Conservation (phyloP, 352 stramenopile genomes). For the Globisporangium rhizosaccharum region DNA sequence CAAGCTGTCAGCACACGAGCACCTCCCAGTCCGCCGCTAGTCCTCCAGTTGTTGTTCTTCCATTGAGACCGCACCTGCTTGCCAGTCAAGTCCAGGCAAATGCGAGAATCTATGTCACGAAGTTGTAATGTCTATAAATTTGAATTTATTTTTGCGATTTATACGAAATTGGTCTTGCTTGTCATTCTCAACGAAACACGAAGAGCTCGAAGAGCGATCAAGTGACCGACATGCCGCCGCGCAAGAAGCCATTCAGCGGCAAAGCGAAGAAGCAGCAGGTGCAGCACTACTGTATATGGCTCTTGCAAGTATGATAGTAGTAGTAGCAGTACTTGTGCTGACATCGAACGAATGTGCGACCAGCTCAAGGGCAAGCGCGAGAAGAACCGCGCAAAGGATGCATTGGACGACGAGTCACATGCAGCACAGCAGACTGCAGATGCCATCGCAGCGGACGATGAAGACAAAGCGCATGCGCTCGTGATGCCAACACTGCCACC, state of each 20-base stretch:
- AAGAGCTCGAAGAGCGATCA: background rate
- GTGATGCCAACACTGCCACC: background rate
- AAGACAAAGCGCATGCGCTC: background rate
- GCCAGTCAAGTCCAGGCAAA: too few species aligned
- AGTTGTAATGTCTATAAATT: too few species aligned
- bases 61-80: too few species aligned
- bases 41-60: too few species aligned
- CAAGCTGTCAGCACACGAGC: too few species aligned
- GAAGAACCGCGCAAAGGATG: slow-evolving; percentile 34
- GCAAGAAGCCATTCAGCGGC: slow-evolving; percentile 82
- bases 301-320: background rate
- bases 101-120: too few species aligned
- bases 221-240: slow-evolving; percentile 22
- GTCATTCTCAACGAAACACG: background rate
- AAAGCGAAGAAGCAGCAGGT: slow-evolving; percentile 88
- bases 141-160: background rate
- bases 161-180: background rate
- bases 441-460: slow-evolving; percentile 2
- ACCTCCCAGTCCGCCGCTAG: too few species aligned
- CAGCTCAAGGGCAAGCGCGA: slow-evolving; percentile 76
- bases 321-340: too few species aligned
- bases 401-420: slow-evolving; percentile 18
- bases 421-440: slow-evolving; percentile 15
- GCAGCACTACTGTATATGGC: too few species aligned
- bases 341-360: background rate